Base-by-base conservation (phyloP, 1,284 basidiomycete genomes). In the Leccinum subfulvum region DNA sequence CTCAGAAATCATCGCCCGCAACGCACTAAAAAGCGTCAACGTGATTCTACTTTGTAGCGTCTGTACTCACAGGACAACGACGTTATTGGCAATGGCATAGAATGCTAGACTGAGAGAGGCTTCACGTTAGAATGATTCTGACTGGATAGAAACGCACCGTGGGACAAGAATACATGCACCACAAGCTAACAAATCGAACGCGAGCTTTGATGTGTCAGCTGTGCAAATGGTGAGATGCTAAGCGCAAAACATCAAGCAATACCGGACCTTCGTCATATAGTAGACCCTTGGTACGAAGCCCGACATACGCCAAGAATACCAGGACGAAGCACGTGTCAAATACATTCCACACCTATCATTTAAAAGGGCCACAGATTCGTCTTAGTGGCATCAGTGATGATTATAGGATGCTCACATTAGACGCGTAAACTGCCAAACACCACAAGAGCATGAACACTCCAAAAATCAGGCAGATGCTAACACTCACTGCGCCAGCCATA, bases 161-260 rank as follows among this genome's bases (percentile, higher is more conserved):
- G 94, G 94, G 72, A 95, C 92, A 26, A 96, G 82, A 56, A 96
- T 89, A 70, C 93, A 95, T 9, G 91, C 93, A 8, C 89, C 92
- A 69, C 90, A 93, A 4, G 93, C 84, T 37, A 96, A 81, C 51
- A 94, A 82, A 68, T 95, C 92, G 70, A 95, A 95, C 5, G 89
- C 89, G 64, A 91, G 77, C 58, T 87, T 84, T 2, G 92, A 92
- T 0, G 81, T 75, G 9, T 76, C 78, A 23, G 74, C 85, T 90
- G 56, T 56, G 55, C 53, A 53, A 56, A 44, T 16, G 4, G 51
- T 73, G 21, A 72, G 60, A 59, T 47, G 11, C 10, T 21, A 33
- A 37, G 59, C 26, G 18, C 35, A 56, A 28, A 58, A 26, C n/a
- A 37, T 39, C 52, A 44, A 62, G 54, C 56, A 70, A 60, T 7